phyloP scores from a whole-genome alignment of 148 eudicot genomes.

The Camellia lanceoleosa region DNA sequence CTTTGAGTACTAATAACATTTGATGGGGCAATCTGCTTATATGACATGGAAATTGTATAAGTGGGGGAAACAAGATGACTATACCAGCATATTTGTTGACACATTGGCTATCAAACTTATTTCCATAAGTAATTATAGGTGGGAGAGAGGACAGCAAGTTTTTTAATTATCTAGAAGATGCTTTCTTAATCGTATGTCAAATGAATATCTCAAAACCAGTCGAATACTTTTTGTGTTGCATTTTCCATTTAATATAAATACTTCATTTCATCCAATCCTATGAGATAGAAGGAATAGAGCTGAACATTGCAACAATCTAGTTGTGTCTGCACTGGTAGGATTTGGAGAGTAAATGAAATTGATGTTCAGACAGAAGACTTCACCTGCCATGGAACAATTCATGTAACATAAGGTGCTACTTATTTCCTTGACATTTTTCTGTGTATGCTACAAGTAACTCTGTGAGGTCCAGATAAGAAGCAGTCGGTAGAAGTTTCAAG shows the following conservation, averaged over 20 bases:
- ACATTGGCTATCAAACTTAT: neutral
- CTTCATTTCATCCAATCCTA: neutral
- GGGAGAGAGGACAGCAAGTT: neutral
- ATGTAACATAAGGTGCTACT: neutral
- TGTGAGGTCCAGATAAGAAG: neutral
- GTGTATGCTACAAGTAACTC: neutral
- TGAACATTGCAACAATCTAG: neutral
- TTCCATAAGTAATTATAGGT: neutral
- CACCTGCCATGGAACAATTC: neutral
- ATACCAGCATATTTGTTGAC: neutral
- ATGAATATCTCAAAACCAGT: neutral
- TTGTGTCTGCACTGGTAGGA: neutral
- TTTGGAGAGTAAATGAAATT: neutral
- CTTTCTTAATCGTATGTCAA: neutral
- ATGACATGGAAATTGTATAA: neutral
- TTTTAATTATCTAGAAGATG: neutral
- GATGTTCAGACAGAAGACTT: neutral
- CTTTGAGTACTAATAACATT: neutral
- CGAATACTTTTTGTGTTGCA: neutral
- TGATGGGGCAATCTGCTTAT: neutral
- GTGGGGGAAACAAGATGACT: neutral
- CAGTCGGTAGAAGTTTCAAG: neutral
- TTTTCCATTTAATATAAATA: neutral
- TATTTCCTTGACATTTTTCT: neutral
- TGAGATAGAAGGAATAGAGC: neutral